Base-by-base conservation (phyloP, 78 protist species). In the slime mould (Dictyostelium discoideum) region DNA sequence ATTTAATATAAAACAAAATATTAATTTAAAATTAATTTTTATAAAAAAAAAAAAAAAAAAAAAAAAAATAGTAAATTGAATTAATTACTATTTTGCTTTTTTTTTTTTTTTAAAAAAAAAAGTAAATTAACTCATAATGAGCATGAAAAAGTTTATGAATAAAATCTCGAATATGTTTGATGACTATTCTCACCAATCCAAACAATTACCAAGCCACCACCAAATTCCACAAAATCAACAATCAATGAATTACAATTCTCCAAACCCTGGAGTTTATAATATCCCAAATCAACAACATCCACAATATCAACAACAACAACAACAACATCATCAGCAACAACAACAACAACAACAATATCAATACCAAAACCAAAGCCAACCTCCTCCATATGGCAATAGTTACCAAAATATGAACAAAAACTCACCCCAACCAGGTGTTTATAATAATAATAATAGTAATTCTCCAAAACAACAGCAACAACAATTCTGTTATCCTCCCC, bases 91-190 rank as follows among this genome's bases (percentile, higher is more conserved):
- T 9, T 11, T 48, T 48, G 0, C 0, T 60, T 60, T 1, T 60
- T 16, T 60, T 60, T 60, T 60, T 60, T 60, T 60, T 60, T 20
- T 20, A 4, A 20, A 20, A 20, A 60, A 60, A 60, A 60, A 20
- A 60, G 20, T 20, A 20, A 5, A 0, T 60, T 5, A 60, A 2
- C 5, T 20, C 7, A 60, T 5, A 26, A 69, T 67, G 76, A 74
- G 37, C 6, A 74, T 74, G 81, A 79, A 79, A 44, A 79, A 79
- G 44, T 79, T 79, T 44, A 44, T 39, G 29, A 79, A 79, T 79
- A 79, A 79, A 79, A 79, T 79, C 18, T 42, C 54, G 4, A 79
- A 79, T 79, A 44, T 79, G 54, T 39, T 79, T 44, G 84, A 79
- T 39, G 84, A 79, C 24, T 79, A 79, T 79, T 44, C 54, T 7